Evolutionary conservation across 495 filamentous ascomycete species (phyloP).

Genomic region (Acidomyces sp.): DNA sequence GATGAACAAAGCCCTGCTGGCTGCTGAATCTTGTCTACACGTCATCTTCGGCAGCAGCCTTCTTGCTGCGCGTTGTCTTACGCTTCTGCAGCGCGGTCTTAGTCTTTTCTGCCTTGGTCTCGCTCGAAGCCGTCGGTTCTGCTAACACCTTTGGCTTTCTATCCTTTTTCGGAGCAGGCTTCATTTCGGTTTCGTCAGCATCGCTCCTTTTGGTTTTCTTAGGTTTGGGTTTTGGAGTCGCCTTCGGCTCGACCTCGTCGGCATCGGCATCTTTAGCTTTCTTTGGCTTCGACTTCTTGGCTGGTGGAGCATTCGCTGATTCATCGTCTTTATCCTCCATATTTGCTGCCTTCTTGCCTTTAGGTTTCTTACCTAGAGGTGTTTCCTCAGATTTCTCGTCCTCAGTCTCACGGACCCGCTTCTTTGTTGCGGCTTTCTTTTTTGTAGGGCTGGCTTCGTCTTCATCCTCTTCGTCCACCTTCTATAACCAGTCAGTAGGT

Average conservation of each 20-base stretch:
- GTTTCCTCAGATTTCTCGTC: slow-evolving; percentile 26
- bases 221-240: background rate
- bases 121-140: slow-evolving; percentile 3
- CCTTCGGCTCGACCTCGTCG: slow-evolving; percentile 26
- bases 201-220: slow-evolving; percentile 7
- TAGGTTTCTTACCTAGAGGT: slow-evolving; percentile 23
- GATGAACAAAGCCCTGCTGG: no score
- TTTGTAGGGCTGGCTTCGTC: slow-evolving; percentile 22
- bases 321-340: slow-evolving; percentile 9
- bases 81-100: slow-evolving; percentile 24
- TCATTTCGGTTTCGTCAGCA: slow-evolving; percentile 17
- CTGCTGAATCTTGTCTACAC: no score
- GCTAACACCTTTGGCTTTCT: no score
- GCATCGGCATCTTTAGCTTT: slow-evolving; percentile 18
- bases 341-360: slow-evolving; percentile 19
- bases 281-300: slow-evolving; percentile 20
- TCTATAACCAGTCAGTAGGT: slow-evolving; percentile 10
- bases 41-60: slow-evolving; percentile 17
- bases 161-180: slow-evolving; percentile 19
- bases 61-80: slow-evolving; percentile 20
- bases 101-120: slow-evolving; percentile 15
- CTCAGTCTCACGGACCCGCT: slow-evolving; percentile 33
- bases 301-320: slow-evolving; percentile 14
- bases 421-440: slow-evolving; percentile 26
- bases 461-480: slow-evolving; percentile 28